Conservation (phyloP, 2,329 filamentous ascomycete species). For the Fusarium veterinarium region DNA sequence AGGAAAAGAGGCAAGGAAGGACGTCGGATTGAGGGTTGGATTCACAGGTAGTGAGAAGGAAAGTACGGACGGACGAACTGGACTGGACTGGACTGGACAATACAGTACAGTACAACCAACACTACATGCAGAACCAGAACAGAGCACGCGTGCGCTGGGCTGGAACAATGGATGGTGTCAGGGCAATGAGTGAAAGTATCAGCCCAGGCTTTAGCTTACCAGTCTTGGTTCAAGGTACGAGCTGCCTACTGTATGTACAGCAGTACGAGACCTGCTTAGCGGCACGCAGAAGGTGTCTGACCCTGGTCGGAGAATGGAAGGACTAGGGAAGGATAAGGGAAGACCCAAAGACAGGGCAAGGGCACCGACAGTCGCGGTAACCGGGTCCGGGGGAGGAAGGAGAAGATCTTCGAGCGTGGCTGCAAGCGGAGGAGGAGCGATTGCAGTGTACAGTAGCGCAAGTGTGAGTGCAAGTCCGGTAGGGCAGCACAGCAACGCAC, state of each 20-base stretch:
- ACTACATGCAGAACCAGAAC: slow-evolving; percentile 14
- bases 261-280: slow-evolving; percentile 38
- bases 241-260: slow-evolving; percentile 22
- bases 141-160: slow-evolving; percentile 41
- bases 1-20: slow-evolving; percentile 31
- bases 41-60: slow-evolving; percentile 15
- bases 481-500: not conserved
- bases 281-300: slow-evolving; percentile 38
- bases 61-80: not conserved
- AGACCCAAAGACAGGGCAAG: slow-evolving; percentile 32
- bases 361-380: slow-evolving; percentile 38
- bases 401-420: slow-evolving; percentile 43
- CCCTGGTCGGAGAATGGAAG: slow-evolving; percentile 40
- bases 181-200: slow-evolving; percentile 38
- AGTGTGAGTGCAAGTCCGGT: not conserved
- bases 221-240: slow-evolving; percentile 27
- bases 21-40: slow-evolving; percentile 28
- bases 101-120: slow-evolving; percentile 4
- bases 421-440: slow-evolving; percentile 40
- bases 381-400: slow-evolving; percentile 38
- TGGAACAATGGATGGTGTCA: slow-evolving; percentile 43
- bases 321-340: slow-evolving; percentile 40
- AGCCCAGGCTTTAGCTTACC: slow-evolving; percentile 37
- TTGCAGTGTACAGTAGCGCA: slow-evolving; percentile 24
- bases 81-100: not conserved